phyloP scores from a whole-genome alignment of 208 protist species.

The Angomonas deanei region DNA sequence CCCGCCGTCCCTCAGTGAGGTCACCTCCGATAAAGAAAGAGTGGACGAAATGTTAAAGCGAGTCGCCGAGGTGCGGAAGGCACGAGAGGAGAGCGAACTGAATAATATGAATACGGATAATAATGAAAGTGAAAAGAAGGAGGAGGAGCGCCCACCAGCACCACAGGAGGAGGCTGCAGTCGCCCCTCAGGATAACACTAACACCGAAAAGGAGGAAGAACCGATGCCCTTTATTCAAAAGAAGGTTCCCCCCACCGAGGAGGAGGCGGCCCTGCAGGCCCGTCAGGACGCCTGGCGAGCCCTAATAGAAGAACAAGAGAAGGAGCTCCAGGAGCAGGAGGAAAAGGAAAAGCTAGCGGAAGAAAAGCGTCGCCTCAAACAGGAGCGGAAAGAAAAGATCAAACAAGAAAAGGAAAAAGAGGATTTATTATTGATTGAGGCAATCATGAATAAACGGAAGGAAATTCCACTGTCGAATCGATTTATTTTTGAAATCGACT shows the following conservation, averaged over 20 bases:
- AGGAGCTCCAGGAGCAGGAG: conserved; percentile 30
- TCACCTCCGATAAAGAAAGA: not conserved
- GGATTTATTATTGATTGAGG: conserved; percentile 32
- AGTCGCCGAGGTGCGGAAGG: conserved; percentile 50
- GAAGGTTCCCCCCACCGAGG: not conserved
- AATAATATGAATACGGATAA: conserved; percentile 17
- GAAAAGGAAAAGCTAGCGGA: conserved; percentile 27
- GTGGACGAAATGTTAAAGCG: no score
- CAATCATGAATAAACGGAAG: conserved; percentile 31
- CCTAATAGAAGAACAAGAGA: conserved; percentile 38
- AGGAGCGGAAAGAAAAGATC: conserved; percentile 26
- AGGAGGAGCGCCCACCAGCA: not conserved
- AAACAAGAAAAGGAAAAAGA: conserved; percentile 33
- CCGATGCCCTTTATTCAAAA: conserved; percentile 22
- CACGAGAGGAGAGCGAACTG: conserved; percentile 29
- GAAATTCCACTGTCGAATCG: conserved; percentile 64
- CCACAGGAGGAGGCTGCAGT: not conserved
- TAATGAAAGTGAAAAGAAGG: conserved; percentile 3
- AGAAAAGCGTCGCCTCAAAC: conserved; percentile 18
- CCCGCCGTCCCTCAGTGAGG: not conserved
- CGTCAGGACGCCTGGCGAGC: conserved; percentile 64
- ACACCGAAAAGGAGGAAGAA: not conserved
- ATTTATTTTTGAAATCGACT: conserved; percentile 85
- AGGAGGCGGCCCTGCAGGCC: conserved; percentile 19
- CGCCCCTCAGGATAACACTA: not conserved